Base-by-base conservation (phyloP, 1,284 basidiomycete species). In the Ceratobasidium sp. region DNA sequence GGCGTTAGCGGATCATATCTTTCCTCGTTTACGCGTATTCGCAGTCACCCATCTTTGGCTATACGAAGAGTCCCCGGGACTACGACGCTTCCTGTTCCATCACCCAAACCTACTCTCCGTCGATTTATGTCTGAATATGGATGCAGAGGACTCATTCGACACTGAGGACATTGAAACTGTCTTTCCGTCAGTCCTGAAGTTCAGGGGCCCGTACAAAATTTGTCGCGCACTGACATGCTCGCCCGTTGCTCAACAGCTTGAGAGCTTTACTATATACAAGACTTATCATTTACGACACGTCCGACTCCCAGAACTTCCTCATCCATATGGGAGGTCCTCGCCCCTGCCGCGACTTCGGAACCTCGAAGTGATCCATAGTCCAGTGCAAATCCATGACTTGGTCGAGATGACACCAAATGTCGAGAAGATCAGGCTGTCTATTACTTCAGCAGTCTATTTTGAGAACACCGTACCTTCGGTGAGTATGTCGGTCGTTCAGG, bases 1-100 rank as follows among this genome's bases (percentile, higher is more conserved):
- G n/a, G n/a, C 52, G n/a, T 20, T 54, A 54, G 52, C 52, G 17
- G 52, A n/a, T 54, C 52, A 54, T n/a, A 54, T 20, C 52, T 54
- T 54, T n/a, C 52, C 52, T 54, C 52, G 52, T n/a, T 54, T 54
- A n/a, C 52, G n/a, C n/a, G 52, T 54, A 20, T 54, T 54, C 52
- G n/a, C 7, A 23, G n/a, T 54, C 52, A 9, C 7, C 52, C 20
- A 54, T 15, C 7, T 20, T n/a, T n/a, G 52, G 52, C 20, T 20
- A 54, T 20, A 20, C n/a, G 52, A 54, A 15, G n/a, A n/a, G 7
- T 54, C 17, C n/a, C 52, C 52, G 7, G 52, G n/a, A 54, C 15
- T 54, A 20, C 52, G 52, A 54, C 52, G 52, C 52, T 54, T 54
- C 52, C 52, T 54, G 17, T 9, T n/a, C n/a, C 17, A 54, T 20